A percentile compares a stretch with the other conserved stretches of the same genome.
Evolutionary conservation across 257 asterid species (phyloP).

Genomic region (Rauvolfia tetraphylla): DNA sequence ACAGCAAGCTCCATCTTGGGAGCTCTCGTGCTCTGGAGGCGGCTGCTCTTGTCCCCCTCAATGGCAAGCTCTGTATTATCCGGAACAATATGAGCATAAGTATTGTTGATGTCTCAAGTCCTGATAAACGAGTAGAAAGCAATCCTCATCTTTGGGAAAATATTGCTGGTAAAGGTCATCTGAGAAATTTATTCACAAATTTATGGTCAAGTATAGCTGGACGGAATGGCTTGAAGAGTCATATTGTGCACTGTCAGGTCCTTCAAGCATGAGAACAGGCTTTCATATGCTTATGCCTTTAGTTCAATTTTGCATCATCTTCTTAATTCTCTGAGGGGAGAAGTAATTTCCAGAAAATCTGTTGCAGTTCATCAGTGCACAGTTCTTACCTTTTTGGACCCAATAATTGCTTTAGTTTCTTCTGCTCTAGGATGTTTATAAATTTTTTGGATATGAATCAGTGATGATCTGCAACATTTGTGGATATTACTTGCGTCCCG

Average conservation of each 20-base stretch:
- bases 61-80: conserved; percentile 44
- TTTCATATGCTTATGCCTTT: background rate
- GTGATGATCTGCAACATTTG: conserved; percentile 14
- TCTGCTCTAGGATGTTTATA: conserved; percentile 8
- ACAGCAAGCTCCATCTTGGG: conserved; percentile 47
- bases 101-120: conserved; percentile 38
- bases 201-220: conserved; percentile 53
- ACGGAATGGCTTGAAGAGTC: conserved; percentile 42
- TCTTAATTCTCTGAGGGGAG: conserved; percentile 1
- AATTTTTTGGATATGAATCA: conserved; percentile 16
- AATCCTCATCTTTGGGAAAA: conserved; percentile 51
- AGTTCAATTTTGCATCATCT: conserved; percentile 1
- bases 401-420: conserved; percentile 18
- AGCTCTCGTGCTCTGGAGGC: conserved; percentile 43
- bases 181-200: conserved; percentile 37
- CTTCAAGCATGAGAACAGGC: conserved; percentile 39
- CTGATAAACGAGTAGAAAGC: conserved; percentile 38
- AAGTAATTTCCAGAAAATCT: conserved; percentile 6
- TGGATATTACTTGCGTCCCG: conserved; percentile 17
- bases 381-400: conserved; percentile 10
- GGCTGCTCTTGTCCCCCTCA: conserved; percentile 43
- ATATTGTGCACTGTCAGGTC: conserved; percentile 50
- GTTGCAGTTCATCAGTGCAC: conserved; percentile 17
- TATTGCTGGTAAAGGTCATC: conserved; percentile 44
- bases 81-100: conserved; percentile 53